A percentile compares a stretch with the other conserved stretches of the same genome.
Conservation (phyloP, 2,329 filamentous ascomycete genomes). For the Ampelomyces quisqualis region DNA sequence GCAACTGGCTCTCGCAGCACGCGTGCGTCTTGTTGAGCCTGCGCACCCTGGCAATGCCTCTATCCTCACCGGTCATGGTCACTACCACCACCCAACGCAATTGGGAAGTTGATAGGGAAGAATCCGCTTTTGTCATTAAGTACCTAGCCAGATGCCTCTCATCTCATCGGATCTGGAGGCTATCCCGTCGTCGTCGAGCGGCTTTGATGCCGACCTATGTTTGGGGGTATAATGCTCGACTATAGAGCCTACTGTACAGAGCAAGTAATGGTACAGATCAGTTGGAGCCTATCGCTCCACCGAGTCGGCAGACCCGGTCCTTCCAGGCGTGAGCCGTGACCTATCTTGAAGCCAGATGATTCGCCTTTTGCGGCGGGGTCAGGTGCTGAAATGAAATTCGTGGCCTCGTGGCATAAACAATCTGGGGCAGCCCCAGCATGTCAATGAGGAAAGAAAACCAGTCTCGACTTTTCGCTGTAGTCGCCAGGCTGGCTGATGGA, state of each 20-base stretch:
- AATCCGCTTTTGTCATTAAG: constrained; percentile 41
- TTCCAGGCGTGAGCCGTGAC: constrained; percentile 43
- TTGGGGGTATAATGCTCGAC: constrained; percentile 40
- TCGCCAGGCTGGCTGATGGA: constrained; percentile 14
- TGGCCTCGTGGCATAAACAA: constrained; percentile 43
- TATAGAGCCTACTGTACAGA: constrained; percentile 43
- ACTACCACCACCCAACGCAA: constrained; percentile 10
- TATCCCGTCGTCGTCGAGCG: constrained; percentile 27
- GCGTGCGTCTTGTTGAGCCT: constrained; percentile 38
- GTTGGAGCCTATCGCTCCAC: constrained; percentile 23
- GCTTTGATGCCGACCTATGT: constrained; percentile 25
- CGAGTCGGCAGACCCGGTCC: constrained; percentile 26
- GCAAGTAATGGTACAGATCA: constrained; percentile 45
- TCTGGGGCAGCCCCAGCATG: constrained; percentile 38
- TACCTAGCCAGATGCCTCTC: constrained; percentile 38
- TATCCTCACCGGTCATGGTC: constrained; percentile 17
- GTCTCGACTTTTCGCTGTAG: constrained; percentile 22
- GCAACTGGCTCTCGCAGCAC: constrained; percentile 24
- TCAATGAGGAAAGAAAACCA: constrained; percentile 38
- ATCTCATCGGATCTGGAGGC: constrained; percentile 32
- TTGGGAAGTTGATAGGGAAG: constrained; percentile 10
- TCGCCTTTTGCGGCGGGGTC: constrained; percentile 28
- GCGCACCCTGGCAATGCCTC: constrained; percentile 16
- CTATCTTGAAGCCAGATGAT: constrained; percentile 33
- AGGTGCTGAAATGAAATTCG: constrained; percentile 40